Evolutionary conservation across 441 rosid species (phyloP), one percentile per base, ranked within the genome.

Genomic region (Jatropha podagrica): DNA sequence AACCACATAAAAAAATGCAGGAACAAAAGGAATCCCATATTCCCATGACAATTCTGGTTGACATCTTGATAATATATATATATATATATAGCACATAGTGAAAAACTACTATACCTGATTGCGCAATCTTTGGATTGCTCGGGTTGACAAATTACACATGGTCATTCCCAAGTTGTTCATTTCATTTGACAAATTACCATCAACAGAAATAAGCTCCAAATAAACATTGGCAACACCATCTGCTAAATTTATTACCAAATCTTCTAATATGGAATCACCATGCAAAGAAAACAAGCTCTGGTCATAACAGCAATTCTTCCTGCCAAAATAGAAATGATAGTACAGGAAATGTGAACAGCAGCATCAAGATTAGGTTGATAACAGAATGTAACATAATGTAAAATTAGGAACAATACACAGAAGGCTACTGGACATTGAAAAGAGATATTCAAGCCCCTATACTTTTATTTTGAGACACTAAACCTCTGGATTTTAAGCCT

Each of bases 131-230:
- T 93, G 99, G 71, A 93, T 95, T 56, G 90, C 86, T 68, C 97
- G 85, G 55, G 95, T 96, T 82, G 99, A 96, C 83, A 96, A 84
- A 82, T 80, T 86, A 77, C 98, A 93, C 68, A 92, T 81, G 81
- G 69, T 70, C 77, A 86, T 81, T 38, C 89, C 92, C 56, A 88
- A 81, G 80, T 75, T 80, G 80, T 81, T 89, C 81, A 86, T 78
- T 79, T 89, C 97, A 77, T 86, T 84, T 40, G 95, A 84, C 68
- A 88, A 81, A 61, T 85, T 86, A 69, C 99, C 89, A 79, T 93
- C 98, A 63, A 95, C 90, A 44, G 99, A 95, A 77, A 93, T 89
- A 81, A 93, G 91, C 89, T 92, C 97, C 83, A 95, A 81, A 86
- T 88, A 95, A 72, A 83, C 77, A 76, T 87, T 91, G 51, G 97